Evolutionary conservation across 805 yeast species (phyloP), one percentile per base, ranked within the genome.

Genomic region (Spathaspora passalidarum): DNA sequence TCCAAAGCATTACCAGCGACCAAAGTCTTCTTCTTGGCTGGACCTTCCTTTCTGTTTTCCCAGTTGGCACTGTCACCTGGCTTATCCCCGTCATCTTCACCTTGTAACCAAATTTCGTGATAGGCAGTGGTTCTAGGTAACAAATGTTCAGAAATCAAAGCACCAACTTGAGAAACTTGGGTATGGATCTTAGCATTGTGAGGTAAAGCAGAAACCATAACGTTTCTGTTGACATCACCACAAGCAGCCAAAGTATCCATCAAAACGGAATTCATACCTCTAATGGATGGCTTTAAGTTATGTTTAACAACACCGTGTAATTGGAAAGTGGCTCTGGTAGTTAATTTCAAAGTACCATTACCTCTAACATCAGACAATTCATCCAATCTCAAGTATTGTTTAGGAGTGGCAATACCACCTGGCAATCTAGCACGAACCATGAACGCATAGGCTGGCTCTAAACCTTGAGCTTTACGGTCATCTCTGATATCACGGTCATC

Each of bases 171-270:
- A 36, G 83, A 77, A 53, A 92, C 78, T 69, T 91, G 91, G 25
- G 70, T 67, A 63, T 92, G 97, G 44, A 92, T 78, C 60, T 82
- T 82, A 43, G 90, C 87, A 61, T 89, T 89, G 23, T 78, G 79
- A 14, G 97, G 97, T 25, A 88, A 73, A n/a, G 96, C 96, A 48
- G 92, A 80, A 45, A 87, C 78, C 84, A 91, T 92, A 38, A 92
- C 97, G 62, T 92, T 92, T 79, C 98, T 86, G 72, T 88, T 88
- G 38, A 92, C 98, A 73, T 92, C 98, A 75, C 98, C 98, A 76
- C 97, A 92, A 1, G 98, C 98, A 49, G 96, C 98, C 49, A 92
- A 78, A 7, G 97, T 91, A 63, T 94, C 98, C 85, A 92, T 78
- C 57, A 92, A 77, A 5, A 84, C 86, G 14, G 95, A 73, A 65